Evolutionary conservation across 495 filamentous ascomycete genomes (phyloP).

Genomic region (Tuber melanosporum): DNA sequence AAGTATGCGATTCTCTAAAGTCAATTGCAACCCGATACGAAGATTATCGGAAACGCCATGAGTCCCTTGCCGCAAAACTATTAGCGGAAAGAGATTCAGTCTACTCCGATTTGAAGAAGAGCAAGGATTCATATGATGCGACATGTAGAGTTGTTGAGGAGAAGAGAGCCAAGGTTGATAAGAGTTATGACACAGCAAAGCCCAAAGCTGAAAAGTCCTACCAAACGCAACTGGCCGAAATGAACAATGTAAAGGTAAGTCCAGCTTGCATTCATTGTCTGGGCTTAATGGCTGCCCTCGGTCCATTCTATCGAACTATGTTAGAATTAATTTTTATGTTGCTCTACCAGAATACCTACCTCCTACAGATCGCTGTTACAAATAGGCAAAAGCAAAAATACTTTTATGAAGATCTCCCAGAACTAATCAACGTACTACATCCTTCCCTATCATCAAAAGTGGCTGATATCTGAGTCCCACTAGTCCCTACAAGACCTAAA

Average conservation of each 20-base stretch:
- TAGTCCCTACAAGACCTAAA: slow-evolving; percentile 81
- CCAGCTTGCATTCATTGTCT: not conserved
- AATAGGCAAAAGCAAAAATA: slow-evolving; percentile 96
- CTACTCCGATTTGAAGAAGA: slow-evolving; percentile 80
- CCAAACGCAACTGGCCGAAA: slow-evolving; percentile 81
- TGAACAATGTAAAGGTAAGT: slow-evolving; percentile 81
- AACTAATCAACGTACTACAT: slow-evolving; percentile 70
- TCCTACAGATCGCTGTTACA: slow-evolving; percentile 89
- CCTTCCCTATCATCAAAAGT: not conserved
- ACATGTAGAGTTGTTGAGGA: slow-evolving; percentile 92
- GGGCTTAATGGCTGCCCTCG: not conserved
- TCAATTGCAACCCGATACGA: slow-evolving; percentile 67
- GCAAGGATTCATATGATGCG: slow-evolving; percentile 85
- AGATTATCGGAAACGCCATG: slow-evolving; percentile 85
- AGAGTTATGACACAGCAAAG: slow-evolving; percentile 75
- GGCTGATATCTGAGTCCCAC: slow-evolving; percentile 12
- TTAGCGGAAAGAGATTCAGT: slow-evolving; percentile 79
- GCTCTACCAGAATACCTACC: slow-evolving; percentile 69
- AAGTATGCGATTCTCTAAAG: slow-evolving; percentile 81
- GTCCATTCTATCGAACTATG: not conserved
- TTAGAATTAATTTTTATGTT: slow-evolving; percentile 39
- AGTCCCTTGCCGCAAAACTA: slow-evolving; percentile 78
- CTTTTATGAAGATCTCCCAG: slow-evolving; percentile 93
- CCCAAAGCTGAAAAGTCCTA: slow-evolving; percentile 81
- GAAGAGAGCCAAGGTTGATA: slow-evolving; percentile 87